Evolutionary conservation across 495 filamentous ascomycete genomes (phyloP).

Genomic region (Daldinia concentrica): DNA sequence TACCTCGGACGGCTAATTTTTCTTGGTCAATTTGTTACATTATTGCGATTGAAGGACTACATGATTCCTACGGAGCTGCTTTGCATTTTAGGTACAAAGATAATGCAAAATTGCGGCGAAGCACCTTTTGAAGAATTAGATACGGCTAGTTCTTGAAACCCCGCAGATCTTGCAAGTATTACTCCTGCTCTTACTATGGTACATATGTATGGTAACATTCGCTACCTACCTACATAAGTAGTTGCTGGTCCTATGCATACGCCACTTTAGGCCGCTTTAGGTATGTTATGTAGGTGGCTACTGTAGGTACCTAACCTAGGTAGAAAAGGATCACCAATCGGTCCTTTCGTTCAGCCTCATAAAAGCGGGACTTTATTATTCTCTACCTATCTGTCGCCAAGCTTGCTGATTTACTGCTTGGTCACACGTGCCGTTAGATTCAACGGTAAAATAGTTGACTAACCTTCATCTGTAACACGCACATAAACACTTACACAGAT

Average conservation of each 20-base stretch:
- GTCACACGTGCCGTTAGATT: not conserved
- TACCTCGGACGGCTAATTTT: not conserved
- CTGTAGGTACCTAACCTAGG: too few relatives aligned
- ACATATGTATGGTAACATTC: not conserved
- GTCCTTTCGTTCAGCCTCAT: constrained; percentile 1
- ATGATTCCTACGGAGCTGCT: not conserved
- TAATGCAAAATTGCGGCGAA: not conserved
- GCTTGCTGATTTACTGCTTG: not conserved
- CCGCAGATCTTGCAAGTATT: too few relatives aligned
- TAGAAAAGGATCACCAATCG: not conserved
- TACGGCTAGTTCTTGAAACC: not conserved
- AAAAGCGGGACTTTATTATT: not conserved
- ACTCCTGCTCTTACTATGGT: too few relatives aligned
- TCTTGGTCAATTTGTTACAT: not conserved
- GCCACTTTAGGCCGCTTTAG: not conserved
- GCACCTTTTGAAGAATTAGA: not conserved
- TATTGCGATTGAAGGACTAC: not conserved
- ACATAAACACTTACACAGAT: not conserved
- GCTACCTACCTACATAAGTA: not conserved
- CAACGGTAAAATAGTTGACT: not conserved
- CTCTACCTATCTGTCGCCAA: not conserved
- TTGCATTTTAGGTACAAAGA: not conserved
- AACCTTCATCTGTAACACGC: not conserved
- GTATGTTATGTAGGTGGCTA: too few relatives aligned
- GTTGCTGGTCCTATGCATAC: too few relatives aligned